Evolutionary conservation across 495 filamentous ascomycete genomes (phyloP).

Genomic region (Bryoglossum gracile): DNA sequence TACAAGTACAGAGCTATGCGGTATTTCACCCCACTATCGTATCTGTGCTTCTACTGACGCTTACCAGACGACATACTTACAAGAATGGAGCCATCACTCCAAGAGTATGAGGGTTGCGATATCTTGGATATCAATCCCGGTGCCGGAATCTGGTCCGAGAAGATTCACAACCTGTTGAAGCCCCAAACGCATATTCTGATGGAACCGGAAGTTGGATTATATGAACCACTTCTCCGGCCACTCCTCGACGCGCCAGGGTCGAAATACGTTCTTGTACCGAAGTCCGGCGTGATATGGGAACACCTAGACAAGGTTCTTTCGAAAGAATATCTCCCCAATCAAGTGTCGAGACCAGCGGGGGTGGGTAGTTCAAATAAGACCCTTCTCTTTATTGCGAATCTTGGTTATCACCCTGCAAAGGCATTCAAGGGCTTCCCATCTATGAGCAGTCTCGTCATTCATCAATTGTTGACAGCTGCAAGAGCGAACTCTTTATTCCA

Average conservation of each 20-base stretch:
- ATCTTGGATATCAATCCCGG: conserved; percentile 84
- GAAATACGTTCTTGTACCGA: conserved; percentile 44
- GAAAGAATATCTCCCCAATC: conserved; percentile 42
- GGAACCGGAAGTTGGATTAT: conserved; percentile 51
- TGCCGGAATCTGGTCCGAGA: conserved; percentile 62
- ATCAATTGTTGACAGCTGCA: conserved; percentile 41
- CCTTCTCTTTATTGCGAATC: conserved; percentile 59
- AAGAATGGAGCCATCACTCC: conserved; percentile 51
- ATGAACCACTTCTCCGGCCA: conserved; percentile 51
- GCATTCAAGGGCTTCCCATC: conserved; percentile 25
- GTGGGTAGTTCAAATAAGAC: conserved; percentile 49
- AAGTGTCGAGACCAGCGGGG: conserved; percentile 26
- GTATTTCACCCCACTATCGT: conserved; percentile 33
- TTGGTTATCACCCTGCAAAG: conserved; percentile 36
- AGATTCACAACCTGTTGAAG: conserved; percentile 62
- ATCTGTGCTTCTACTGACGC: background rate
- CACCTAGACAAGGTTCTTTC: conserved; percentile 43
- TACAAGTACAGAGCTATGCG: conserved; percentile 52
- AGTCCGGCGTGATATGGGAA: conserved; percentile 40
- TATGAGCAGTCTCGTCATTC: conserved; percentile 35
- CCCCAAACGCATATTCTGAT: conserved; percentile 76
- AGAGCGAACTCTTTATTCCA: conserved; percentile 43
- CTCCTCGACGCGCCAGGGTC: conserved; percentile 51
- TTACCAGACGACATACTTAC: conserved; percentile 42
- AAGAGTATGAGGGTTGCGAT: conserved; percentile 59